Evolutionary conservation across 805 yeast species (phyloP).

Genomic region (Spathaspora boniae): DNA sequence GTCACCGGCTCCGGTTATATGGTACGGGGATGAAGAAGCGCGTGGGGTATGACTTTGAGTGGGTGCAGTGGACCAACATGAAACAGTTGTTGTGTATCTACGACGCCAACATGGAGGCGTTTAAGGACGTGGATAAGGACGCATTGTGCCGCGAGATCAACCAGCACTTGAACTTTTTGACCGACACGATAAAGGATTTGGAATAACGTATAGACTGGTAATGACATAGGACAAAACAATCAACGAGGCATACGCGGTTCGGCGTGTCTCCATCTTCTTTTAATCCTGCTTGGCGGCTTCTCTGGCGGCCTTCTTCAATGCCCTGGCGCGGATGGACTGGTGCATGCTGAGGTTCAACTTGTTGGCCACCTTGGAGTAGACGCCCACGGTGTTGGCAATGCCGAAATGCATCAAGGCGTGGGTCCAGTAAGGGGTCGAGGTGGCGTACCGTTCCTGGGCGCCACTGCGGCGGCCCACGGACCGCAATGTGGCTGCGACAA

Average conservation of each 20-base stretch:
- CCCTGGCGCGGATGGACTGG: conserved; percentile 73
- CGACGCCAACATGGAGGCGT: conserved; percentile 42
- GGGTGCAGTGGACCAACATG: conserved; percentile 59
- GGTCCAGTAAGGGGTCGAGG: conserved; percentile 87
- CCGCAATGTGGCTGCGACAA: conserved; percentile 69
- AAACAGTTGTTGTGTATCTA: conserved; percentile 50
- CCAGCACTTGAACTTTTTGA: conserved; percentile 43
- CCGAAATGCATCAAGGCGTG: conserved; percentile 90
- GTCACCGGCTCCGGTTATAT: conserved; percentile 51
- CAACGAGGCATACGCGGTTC: too few relatives aligned
- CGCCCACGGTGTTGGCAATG: conserved; percentile 78
- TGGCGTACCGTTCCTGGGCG: conserved; percentile 85
- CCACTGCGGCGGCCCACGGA: conserved; percentile 83
- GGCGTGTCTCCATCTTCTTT: too few relatives aligned
- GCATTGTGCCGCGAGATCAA: conserved; percentile 50
- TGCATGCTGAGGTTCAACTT: conserved; percentile 73
- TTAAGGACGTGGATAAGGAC: conserved; percentile 35
- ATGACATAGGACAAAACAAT: too few relatives aligned
- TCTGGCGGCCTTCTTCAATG: conserved; percentile 68
- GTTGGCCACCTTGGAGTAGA: conserved; percentile 69
- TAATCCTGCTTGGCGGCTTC: conserved; percentile 29
- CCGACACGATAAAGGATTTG: conserved; percentile 13
- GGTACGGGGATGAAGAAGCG: conserved; percentile 53
- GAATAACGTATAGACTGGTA: not conserved
- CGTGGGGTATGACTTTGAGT: conserved; percentile 56